Percentiles rank a stretch among this genome's conserved stretches.
These are phyloP conservation scores for Fusarium lyarnte DNA, from an alignment of 2,329 filamentous ascomycete species.

Conservation along the genomic window DNA sequence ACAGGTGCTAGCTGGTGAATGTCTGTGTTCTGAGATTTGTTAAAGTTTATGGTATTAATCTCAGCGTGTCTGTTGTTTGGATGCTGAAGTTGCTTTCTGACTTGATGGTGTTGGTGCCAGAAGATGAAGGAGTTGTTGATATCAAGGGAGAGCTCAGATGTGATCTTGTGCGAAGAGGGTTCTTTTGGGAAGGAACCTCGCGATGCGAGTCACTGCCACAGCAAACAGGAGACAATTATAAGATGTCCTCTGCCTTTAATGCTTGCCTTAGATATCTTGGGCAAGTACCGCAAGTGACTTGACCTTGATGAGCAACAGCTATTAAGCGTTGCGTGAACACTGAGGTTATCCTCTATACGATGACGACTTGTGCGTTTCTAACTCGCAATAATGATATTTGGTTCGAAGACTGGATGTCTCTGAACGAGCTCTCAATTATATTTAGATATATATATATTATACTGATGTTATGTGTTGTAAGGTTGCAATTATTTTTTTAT, in stretches of 20 bases:
- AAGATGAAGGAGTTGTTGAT: background rate
- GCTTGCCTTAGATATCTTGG: background rate
- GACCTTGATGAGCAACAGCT: background rate
- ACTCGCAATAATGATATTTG: background rate
- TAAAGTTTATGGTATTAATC: background rate
- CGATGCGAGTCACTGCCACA: background rate
- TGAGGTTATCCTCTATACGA: background rate
- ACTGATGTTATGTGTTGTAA: background rate
- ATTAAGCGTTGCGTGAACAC: background rate
- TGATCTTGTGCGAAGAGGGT: background rate
- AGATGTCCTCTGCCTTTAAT: background rate
- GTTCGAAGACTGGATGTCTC: background rate
- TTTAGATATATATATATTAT: background rate
- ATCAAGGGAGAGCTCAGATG: background rate
- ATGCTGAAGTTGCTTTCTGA: background rate
- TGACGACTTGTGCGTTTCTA: background rate
- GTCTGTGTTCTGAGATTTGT: background rate
- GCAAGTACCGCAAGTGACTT: background rate
- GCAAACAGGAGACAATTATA: background rate
- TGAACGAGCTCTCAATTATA: background rate
- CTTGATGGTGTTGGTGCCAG: background rate
- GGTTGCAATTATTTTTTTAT: background rate
- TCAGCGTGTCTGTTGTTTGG: background rate
- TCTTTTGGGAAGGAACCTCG: background rate
- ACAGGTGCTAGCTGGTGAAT: background rate